phyloP scores from a whole-genome alignment of 805 yeast genomes.

The Tetrapisispora fleetii region DNA sequence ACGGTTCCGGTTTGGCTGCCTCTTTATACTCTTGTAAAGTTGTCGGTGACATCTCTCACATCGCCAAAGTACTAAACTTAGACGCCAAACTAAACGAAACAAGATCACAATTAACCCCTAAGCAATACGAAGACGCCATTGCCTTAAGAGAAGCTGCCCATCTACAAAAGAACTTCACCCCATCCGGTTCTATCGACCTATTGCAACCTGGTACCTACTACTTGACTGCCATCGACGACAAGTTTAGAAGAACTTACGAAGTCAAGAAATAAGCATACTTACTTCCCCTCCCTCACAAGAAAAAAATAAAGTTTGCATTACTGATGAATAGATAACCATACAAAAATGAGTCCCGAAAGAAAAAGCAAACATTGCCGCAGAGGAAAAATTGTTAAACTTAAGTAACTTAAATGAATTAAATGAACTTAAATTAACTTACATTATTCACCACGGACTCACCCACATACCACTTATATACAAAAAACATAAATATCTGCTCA shows the following conservation, averaged over 20 bases:
- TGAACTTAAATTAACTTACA: too few relatives aligned
- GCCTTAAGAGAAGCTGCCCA: slow-evolving; percentile 84
- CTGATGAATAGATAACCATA: neutral
- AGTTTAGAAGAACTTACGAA: slow-evolving; percentile 74
- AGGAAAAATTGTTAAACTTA: too few relatives aligned
- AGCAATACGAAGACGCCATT: slow-evolving; percentile 71
- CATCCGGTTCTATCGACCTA: slow-evolving; percentile 67
- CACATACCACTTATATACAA: too few relatives aligned
- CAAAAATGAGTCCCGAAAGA: neutral
- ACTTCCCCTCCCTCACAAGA: slow-evolving; percentile 20
- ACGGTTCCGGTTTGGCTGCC: slow-evolving; percentile 97
- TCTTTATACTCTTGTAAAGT: slow-evolving; percentile 73
- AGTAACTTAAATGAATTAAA: too few relatives aligned
- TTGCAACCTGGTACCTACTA: slow-evolving; percentile 74
- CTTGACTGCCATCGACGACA: slow-evolving; percentile 74
- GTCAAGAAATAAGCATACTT: slow-evolving; percentile 42
- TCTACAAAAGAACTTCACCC: slow-evolving; percentile 66
- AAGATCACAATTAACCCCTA: slow-evolving; percentile 63
- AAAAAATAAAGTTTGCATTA: neutral
- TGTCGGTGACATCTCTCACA: slow-evolving; percentile 66
- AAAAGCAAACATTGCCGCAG: too few relatives aligned
- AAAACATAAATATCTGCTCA: too few relatives aligned
- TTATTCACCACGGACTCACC: too few relatives aligned
- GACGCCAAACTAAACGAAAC: slow-evolving; percentile 47
- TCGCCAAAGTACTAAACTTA: slow-evolving; percentile 56